Conservation (phyloP, 345 rosid species). For the Conringia planisiliqua region DNA sequence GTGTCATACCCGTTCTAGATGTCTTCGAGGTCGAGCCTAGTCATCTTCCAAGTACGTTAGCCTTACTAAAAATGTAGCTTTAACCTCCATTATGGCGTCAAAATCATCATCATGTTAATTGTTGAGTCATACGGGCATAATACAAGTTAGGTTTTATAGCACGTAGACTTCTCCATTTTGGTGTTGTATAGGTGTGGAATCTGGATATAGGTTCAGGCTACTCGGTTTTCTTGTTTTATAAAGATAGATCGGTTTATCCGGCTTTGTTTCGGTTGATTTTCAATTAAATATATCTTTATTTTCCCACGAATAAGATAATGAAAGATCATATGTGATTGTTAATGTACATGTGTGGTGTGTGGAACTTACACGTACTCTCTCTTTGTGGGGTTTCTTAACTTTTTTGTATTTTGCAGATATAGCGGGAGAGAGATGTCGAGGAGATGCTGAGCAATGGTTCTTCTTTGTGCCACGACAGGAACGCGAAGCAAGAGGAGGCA, state of each 20-base stretch:
- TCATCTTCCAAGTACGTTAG: conserved; percentile 62
- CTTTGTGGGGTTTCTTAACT: not conserved
- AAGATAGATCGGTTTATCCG: not conserved
- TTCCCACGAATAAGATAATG: no score
- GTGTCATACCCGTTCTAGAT: conserved; percentile 57
- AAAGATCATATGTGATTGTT: not conserved
- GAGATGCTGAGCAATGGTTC: conserved; percentile 93
- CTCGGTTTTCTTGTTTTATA: not conserved
- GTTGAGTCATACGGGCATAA: not conserved
- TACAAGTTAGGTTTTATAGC: not conserved
- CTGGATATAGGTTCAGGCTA: not conserved
- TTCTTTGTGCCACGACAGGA: conserved; percentile 83
- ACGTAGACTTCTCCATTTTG: conserved; percentile 7
- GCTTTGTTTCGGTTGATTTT: not conserved
- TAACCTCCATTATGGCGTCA: not conserved
- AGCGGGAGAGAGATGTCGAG: conserved; percentile 58
- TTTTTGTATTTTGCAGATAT: conserved; percentile 45
- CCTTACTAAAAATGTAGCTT: not conserved
- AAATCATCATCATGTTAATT: not conserved
- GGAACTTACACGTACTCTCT: not conserved
- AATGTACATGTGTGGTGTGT: not conserved
- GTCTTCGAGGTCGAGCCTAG: conserved; percentile 66
- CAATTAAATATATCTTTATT: not conserved
- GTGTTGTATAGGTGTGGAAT: not conserved
- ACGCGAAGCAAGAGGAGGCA: conserved; percentile 82